phyloP scores from a whole-genome alignment of 2,329 filamentous ascomycete genomes.

The Colletotrichum horii region DNA sequence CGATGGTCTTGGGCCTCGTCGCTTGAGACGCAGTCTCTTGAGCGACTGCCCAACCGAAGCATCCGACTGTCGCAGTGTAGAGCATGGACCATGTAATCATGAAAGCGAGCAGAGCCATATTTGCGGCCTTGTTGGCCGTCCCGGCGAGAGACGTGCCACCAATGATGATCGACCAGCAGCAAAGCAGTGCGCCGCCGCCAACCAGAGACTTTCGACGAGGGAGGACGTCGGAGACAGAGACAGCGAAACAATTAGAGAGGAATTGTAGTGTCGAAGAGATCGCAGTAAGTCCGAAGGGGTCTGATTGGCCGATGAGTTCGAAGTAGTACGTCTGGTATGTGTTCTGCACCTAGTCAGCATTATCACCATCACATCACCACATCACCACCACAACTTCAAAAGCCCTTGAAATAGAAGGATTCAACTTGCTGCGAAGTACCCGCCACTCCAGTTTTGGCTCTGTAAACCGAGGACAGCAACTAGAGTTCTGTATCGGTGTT shows the following conservation, averaged over 20 bases:
- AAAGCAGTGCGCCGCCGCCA: not conserved
- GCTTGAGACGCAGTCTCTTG: slow-evolving; percentile 32
- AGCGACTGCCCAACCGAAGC: slow-evolving; percentile 32
- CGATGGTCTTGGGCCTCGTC: slow-evolving; percentile 32
- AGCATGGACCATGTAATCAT: slow-evolving; percentile 36
- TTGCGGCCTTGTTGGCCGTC: slow-evolving; percentile 20
- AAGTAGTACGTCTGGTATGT: slow-evolving; percentile 35
- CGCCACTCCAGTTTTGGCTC: slow-evolving; percentile 32
- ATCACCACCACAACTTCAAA: not conserved
- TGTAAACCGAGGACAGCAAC: slow-evolving; percentile 31
- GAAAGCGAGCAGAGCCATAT: slow-evolving; percentile 29
- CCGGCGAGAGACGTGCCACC: not conserved
- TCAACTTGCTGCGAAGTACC: slow-evolving; percentile 25
- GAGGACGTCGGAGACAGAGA: not conserved
- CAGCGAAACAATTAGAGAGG: not conserved
- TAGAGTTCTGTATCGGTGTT: slow-evolving; percentile 28
- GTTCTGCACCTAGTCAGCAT: slow-evolving; percentile 17
- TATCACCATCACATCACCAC: too few relatives aligned
- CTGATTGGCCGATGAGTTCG: slow-evolving; percentile 32
- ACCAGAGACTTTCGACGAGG: not conserved
- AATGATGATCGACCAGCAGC: not conserved
- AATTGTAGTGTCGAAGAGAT: slow-evolving; percentile 24
- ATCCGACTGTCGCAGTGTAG: slow-evolving; percentile 30
- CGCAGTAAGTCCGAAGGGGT: slow-evolving; percentile 31
- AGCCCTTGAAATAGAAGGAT: not conserved